Evolutionary conservation across 768 basidiomycete species (phyloP).

Genomic region (Macrocybe gigantea): DNA sequence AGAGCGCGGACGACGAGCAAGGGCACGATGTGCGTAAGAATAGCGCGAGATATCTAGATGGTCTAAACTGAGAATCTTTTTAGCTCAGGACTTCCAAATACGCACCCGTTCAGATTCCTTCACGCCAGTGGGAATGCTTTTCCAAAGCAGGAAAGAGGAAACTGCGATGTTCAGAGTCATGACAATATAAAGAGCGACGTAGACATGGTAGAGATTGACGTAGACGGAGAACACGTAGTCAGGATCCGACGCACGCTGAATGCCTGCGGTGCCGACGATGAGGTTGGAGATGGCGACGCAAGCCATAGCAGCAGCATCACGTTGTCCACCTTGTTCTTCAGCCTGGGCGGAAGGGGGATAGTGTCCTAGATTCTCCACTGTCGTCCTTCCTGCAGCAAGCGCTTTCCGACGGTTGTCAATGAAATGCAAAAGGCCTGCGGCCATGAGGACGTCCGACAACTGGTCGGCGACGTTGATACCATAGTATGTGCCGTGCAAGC

Average conservation of each 20-base stretch:
- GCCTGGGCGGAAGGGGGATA: not conserved
- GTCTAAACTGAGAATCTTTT: no score
- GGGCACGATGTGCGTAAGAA: conserved; percentile 1
- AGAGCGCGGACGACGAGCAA: conserved; percentile 3
- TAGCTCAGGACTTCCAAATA: no score
- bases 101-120: no score
- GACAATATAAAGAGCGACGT: conserved; percentile 1
- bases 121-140: not conserved
- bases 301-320: conserved; percentile 1
- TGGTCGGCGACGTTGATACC: conserved; percentile 1
- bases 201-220: conserved; percentile 1
- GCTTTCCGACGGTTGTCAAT: conserved; percentile 1
- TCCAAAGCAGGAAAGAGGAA: conserved; percentile 2
- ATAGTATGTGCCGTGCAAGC: not conserved
- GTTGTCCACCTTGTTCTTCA: not conserved
- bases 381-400: not conserved
- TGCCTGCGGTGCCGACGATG: conserved; percentile 1
- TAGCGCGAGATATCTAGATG: not conserved
- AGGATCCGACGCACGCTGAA: not conserved
- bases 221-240: not conserved
- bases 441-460: conserved; percentile 4
- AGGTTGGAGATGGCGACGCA: not conserved
- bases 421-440: conserved; percentile 3
- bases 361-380: not conserved
- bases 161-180: conserved; percentile 1